A percentile compares a stretch with the other conserved stretches of the same genome.
Conservation (phyloP, 192 early-diverging fungal genomes). For the Coemansia sp. region DNA sequence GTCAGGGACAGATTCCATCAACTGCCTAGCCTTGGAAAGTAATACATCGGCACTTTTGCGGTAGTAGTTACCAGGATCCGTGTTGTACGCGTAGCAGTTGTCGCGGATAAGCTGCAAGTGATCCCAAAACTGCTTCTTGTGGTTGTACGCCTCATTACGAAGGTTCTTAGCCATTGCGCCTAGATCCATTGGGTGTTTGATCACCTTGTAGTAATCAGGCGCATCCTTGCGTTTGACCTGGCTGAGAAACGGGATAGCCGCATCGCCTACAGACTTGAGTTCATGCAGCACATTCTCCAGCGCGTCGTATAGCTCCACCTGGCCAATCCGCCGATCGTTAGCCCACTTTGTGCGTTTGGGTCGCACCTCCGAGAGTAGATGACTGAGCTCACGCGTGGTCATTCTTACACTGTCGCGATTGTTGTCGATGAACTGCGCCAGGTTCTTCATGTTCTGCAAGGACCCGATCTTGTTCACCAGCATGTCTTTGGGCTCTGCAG, state of each 20-base stretch:
- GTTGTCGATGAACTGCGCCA: conserved; percentile 73
- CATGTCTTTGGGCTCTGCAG: conserved; percentile 50
- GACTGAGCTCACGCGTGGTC: conserved; percentile 69
- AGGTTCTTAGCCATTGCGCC: conserved; percentile 87
- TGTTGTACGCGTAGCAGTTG: conserved; percentile 93
- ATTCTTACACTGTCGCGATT: conserved; percentile 64
- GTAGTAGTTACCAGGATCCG: conserved; percentile 83
- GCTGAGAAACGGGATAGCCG: conserved; percentile 79
- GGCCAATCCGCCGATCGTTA: conserved; percentile 79
- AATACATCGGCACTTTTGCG: conserved; percentile 81
- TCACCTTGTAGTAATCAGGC: conserved; percentile 92
- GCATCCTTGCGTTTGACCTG: conserved; percentile 88
- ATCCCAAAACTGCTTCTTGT: conserved; percentile 82
- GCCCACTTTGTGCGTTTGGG: conserved; percentile 88
- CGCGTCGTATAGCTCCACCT: conserved; percentile 89
- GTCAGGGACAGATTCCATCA: conserved; percentile 83
- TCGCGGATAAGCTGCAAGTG: conserved; percentile 89
- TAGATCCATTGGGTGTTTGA: conserved; percentile 95
- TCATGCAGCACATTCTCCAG: conserved; percentile 81
- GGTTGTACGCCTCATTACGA: conserved; percentile 73
- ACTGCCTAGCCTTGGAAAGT: conserved; percentile 68
- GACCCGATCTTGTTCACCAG: conserved; percentile 46
- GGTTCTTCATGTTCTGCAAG: conserved; percentile 60
- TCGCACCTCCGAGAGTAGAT: conserved; percentile 72
- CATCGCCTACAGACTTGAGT: conserved; percentile 78